A percentile compares a stretch with the other conserved stretches of the same genome.
phyloP scores from a whole-genome alignment of 2,329 filamentous ascomycete genomes.

The Apiospora rasikravindrae region DNA sequence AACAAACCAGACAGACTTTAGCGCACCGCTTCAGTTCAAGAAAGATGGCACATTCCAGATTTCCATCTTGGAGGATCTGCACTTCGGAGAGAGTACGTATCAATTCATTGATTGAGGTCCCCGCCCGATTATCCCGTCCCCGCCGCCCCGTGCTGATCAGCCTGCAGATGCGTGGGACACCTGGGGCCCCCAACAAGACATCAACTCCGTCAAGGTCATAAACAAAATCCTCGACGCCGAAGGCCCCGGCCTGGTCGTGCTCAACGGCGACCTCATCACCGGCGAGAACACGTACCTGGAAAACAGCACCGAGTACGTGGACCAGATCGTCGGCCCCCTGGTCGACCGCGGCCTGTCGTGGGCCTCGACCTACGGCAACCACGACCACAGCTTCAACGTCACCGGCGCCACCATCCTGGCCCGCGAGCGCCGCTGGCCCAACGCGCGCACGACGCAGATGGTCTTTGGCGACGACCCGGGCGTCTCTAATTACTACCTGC shows the following conservation, averaged over 20 bases:
- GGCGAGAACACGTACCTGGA: slow-evolving; percentile 64
- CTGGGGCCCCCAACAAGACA: slow-evolving; percentile 59
- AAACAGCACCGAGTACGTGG: slow-evolving; percentile 63
- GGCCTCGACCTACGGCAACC: slow-evolving; percentile 75
- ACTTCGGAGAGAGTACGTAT: slow-evolving; percentile 69
- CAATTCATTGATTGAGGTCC: not conserved
- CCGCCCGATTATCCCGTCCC: too few species aligned
- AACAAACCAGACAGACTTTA: not conserved
- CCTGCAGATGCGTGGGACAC: slow-evolving; percentile 47
- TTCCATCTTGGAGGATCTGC: slow-evolving; percentile 71
- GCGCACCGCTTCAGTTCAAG: slow-evolving; percentile 42
- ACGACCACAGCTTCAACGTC: slow-evolving; percentile 67
- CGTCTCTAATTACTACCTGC: slow-evolving; percentile 54
- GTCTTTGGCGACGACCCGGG: slow-evolving; percentile 43
- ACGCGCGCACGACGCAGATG: slow-evolving; percentile 48
- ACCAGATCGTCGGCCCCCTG: slow-evolving; percentile 64
- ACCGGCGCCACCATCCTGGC: slow-evolving; percentile 50
- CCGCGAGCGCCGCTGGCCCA: slow-evolving; percentile 46
- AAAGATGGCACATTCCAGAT: slow-evolving; percentile 55
- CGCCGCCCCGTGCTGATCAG: not conserved
- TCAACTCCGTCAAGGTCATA: slow-evolving; percentile 62
- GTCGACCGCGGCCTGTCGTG: slow-evolving; percentile 60
- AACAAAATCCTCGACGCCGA: slow-evolving; percentile 62
- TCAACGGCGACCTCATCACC: slow-evolving; percentile 75
- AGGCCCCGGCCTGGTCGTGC: slow-evolving; percentile 63